These are phyloP conservation scores for Staphylotrichum tortipilum DNA, from an alignment of 495 filamentous ascomycete species.

Conservation along the genomic window DNA sequence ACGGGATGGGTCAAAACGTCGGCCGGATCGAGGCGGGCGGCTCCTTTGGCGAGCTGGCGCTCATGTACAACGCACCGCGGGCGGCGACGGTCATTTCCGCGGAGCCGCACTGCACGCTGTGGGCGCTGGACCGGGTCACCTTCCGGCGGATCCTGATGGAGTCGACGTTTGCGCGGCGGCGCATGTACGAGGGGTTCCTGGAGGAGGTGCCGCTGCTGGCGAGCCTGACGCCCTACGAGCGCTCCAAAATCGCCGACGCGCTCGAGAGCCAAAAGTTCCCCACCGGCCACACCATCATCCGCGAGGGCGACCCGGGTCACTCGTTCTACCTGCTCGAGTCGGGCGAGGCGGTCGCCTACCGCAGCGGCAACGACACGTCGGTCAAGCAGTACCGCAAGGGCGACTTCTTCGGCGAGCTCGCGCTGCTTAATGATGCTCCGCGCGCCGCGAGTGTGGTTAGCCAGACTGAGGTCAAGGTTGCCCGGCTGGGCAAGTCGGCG, in stretches of 20 bases:
- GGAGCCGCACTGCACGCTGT: conserved; percentile 70
- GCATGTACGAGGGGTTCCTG: conserved; percentile 97
- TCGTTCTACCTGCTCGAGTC: conserved; percentile 87
- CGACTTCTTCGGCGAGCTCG: conserved; percentile 95
- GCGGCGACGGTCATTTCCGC: conserved; percentile 91
- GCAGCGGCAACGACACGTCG: conserved; percentile 50
- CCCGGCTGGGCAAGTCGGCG: conserved; percentile 81
- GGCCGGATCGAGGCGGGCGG: conserved; percentile 74
- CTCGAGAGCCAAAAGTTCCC: conserved; percentile 83
- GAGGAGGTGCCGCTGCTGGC: conserved; percentile 89
- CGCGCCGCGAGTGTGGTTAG: conserved; percentile 85
- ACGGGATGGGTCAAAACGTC: conserved; percentile 83
- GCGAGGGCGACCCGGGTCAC: conserved; percentile 83
- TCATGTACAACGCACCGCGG: conserved; percentile 98
- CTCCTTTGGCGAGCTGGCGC: conserved; percentile 92
- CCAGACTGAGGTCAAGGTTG: conserved; percentile 84
- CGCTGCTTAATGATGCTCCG: conserved; percentile 84
- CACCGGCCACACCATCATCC: conserved; percentile 73
- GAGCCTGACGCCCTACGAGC: conserved; percentile 78
- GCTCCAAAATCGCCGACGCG: conserved; percentile 93
- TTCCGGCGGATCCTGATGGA: conserved; percentile 99
- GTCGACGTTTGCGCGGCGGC: conserved; percentile 86
- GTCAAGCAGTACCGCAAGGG: conserved; percentile 80
- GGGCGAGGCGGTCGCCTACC: conserved; percentile 82
- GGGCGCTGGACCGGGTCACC: conserved; percentile 90